These are phyloP conservation scores for Auxenochlorella pyrenoidosa DNA, from an alignment of 139 green algal genomes.

Conservation along the genomic window DNA sequence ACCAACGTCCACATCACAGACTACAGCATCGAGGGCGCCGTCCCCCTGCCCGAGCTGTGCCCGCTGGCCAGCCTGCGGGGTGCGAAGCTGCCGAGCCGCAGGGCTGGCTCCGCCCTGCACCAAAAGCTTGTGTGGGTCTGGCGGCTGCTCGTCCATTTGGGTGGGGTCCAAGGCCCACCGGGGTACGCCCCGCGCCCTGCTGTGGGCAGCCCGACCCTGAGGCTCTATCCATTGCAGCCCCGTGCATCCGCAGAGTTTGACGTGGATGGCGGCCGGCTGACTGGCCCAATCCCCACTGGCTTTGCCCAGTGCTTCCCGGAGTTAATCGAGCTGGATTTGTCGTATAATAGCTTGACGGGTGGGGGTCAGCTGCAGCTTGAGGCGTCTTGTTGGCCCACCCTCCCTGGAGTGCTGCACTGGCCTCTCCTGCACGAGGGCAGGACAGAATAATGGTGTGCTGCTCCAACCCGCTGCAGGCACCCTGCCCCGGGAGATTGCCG, in stretches of 20 bases:
- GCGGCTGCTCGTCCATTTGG: too few species aligned
- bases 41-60: constrained; percentile 47
- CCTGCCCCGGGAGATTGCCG: constrained; percentile 38
- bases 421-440: not conserved
- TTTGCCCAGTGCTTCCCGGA: constrained; percentile 45
- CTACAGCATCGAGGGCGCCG: constrained; percentile 30
- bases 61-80: not conserved
- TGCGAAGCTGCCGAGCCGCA: too few species aligned
- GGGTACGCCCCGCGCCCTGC: too few species aligned
- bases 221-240: too few species aligned
- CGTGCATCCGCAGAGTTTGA: constrained; percentile 34
- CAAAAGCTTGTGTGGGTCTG: too few species aligned
- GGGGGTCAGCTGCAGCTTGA: not conserved
- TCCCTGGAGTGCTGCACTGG: not conserved
- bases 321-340: constrained; percentile 51
- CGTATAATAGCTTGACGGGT: constrained; percentile 34
- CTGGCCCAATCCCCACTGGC: constrained; percentile 29
- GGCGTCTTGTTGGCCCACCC: not conserved
- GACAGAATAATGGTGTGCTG: not conserved
- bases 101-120: too few species aligned
- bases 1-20: constrained; percentile 55
- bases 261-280: constrained; percentile 41
- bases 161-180: too few species aligned
- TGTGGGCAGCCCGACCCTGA: too few species aligned
- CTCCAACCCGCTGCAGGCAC: not conserved